Evolutionary conservation across 1,284 basidiomycete genomes (phyloP), one percentile per base, ranked within the genome.

Genomic region (Ganoderma resinaceum): DNA sequence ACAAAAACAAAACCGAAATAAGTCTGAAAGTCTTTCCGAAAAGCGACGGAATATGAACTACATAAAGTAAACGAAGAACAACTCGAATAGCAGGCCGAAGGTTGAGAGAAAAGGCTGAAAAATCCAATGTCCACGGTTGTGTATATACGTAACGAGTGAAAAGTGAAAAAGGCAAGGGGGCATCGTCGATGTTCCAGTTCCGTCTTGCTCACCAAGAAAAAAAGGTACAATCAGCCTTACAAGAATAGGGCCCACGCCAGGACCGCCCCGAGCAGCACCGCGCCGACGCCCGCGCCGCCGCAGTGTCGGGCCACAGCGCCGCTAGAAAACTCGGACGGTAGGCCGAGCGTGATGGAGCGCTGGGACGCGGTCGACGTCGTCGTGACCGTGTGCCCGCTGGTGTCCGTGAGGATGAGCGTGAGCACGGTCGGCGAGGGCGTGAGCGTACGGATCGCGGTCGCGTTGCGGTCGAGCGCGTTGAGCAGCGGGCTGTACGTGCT

Each of bases 401-500:
- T 62, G 60, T 80, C 79, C 8, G 82, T 84, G 49, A 81, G 57
- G 61, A 81, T 65, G 65, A 82, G 69, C 40, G 82, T 83, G 42
- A 73, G 66, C 20, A 79, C 67, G 2, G 81, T 81, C 26, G 80
- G 79, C 11, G 77, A 71, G 3, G 80, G 79, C 55, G 77, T 68
- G 59, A 81, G 73, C n/a, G 75, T 76, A 37, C 79, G 80, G 3
- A 84, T 76, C 29, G 78, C 77, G 3, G 77, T 77, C 38, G 75
- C 75, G 70, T 80, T 81, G 37, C 67, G 61, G 57, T 70, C 67
- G 35, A 59, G 64, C 53, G 72, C 65, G 74, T 74, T 83, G 78
- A 81, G 86, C 71, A 92, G 80, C 0, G 92, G 82, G 31, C 78
- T 81, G 75, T 94, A 94, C 3, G 91, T 92, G 77, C 86, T 89